Percentiles rank a stretch among this genome's conserved stretches.
Evolutionary conservation across 1,284 basidiomycete species (phyloP).

Genomic region (Stygiomarasmius scandens): DNA sequence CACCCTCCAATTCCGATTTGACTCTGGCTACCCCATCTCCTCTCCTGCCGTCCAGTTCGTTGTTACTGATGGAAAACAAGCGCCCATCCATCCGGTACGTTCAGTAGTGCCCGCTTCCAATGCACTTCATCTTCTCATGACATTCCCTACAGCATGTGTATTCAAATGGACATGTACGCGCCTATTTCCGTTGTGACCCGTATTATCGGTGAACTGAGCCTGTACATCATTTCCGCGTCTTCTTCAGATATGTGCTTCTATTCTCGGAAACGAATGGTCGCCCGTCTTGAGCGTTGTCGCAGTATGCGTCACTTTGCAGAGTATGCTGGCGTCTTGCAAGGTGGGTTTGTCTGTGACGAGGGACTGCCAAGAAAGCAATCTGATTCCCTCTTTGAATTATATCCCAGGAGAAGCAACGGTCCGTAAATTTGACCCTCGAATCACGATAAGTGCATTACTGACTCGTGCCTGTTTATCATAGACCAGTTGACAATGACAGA

Average conservation of each 20-base stretch:
- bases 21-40: constrained; percentile 75
- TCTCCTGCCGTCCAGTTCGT: constrained; percentile 84
- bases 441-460: not conserved
- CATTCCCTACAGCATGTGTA: constrained; percentile 67
- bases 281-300: constrained; percentile 79
- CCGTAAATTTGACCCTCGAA: constrained; percentile 20
- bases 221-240: constrained; percentile 7
- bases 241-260: constrained; percentile 78
- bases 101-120: not conserved
- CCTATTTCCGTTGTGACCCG: not conserved
- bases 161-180: constrained; percentile 79
- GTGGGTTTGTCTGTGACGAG: constrained; percentile 37
- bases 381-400: constrained; percentile 6
- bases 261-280: constrained; percentile 85
- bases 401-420: constrained; percentile 73
- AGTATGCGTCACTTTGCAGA: constrained; percentile 81
- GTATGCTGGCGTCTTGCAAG: constrained; percentile 88
- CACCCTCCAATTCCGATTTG: constrained; percentile 78
- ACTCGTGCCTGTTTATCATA: constrained; percentile 30
- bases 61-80: constrained; percentile 57
- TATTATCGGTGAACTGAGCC: constrained; percentile 12
- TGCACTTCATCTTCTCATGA: constrained; percentile 18
- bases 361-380: not conserved
- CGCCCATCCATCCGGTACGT: constrained; percentile 77
- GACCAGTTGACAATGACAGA: constrained; percentile 78